Evolutionary conservation across 129 eudicot genomes (phyloP), one percentile per base, ranked within the genome.

Genomic region (Gnaphalium uliginosum): DNA sequence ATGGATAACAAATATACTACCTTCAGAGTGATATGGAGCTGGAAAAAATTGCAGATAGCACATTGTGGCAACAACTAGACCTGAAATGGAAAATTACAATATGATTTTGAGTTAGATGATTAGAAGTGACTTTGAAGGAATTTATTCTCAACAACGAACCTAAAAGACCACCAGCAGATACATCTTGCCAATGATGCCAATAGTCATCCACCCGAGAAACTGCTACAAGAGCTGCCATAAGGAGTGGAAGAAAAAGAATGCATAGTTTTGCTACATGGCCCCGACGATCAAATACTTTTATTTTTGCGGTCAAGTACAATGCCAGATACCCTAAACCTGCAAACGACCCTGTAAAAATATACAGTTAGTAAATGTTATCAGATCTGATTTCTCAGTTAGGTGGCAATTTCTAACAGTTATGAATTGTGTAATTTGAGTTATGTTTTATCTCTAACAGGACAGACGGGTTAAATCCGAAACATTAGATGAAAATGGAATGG

Each of bases 101-200:
- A 50, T 41, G 35, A 82, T 26, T 33, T 56, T 6, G n/a, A 35
- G 71, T 69, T 17, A 33, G 71, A 27, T 23, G 63, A 39, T 4
- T 25, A 66, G 48, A 73, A 11, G 41, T 9, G 51, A 74, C 64
- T 62, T 32, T n/a, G 2, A 35, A 54, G 21, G 9, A 72, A 3
- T 59, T 6, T 27, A 43, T 35, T 66, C 19, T 54, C 37, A 32
- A 29, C 62, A 51, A 82, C 76, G 17, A 25, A 92, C 97, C 98
- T 90, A 93, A 71, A 14, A 90, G 72, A 35, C 95, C 94, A 18
- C 96, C 98, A 37, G 92, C 92, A 74, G 90, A 93, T 23, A 93
- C 98, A 63, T 93, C 98, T 82, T 86, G 90, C 98, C 98, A 93
- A 51, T 93, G 98, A 76, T 93, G 98, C 98, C 95, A 88, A 61